phyloP scores from a whole-genome alignment of 108 stramenopile genomes.

The Nitzschia inconspicua region DNA sequence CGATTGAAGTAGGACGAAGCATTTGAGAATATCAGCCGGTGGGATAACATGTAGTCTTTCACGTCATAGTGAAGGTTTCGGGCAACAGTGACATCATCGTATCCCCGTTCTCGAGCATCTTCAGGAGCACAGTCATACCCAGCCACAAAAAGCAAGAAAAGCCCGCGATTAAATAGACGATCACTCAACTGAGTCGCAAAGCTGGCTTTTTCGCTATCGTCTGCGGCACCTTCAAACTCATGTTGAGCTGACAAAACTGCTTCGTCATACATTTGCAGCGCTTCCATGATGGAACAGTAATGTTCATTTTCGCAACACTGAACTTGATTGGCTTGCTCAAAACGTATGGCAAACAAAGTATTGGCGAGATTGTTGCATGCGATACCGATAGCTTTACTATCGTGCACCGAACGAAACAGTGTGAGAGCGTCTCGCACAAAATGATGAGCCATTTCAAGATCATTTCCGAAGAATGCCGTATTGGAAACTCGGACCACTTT shows the following conservation, averaged over 20 bases:
- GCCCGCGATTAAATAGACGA: slow-evolving; percentile 24
- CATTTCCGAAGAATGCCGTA: slow-evolving; percentile 42
- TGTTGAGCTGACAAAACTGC: slow-evolving; percentile 17
- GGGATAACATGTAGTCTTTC: slow-evolving; percentile 1
- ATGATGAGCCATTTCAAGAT: slow-evolving; percentile 31
- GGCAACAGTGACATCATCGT: slow-evolving; percentile 11
- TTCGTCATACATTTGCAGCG: slow-evolving; percentile 9
- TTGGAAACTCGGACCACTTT: slow-evolving; percentile 40
- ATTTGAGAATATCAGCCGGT: background rate
- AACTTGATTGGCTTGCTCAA: slow-evolving; percentile 13
- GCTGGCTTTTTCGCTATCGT: slow-evolving; percentile 22
- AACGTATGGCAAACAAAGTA: slow-evolving; percentile 26
- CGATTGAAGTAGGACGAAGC: slow-evolving; percentile 2
- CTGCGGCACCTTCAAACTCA: slow-evolving; percentile 18
- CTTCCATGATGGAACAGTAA: slow-evolving; percentile 8
- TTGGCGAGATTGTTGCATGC: slow-evolving; percentile 50
- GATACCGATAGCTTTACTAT: slow-evolving; percentile 48
- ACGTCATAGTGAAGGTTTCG: slow-evolving; percentile 18
- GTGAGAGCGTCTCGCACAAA: slow-evolving; percentile 32
- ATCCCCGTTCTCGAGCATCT: slow-evolving; percentile 3
- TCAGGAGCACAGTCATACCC: slow-evolving; percentile 11
- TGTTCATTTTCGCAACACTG: background rate
- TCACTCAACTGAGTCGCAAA: slow-evolving; percentile 21
- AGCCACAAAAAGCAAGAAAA: slow-evolving; percentile 21
- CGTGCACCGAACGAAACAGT: slow-evolving; percentile 29